A percentile compares a stretch with the other conserved stretches of the same genome.
Conservation (phyloP, 192 early-diverging fungal species). For the Backusella australiensis region DNA sequence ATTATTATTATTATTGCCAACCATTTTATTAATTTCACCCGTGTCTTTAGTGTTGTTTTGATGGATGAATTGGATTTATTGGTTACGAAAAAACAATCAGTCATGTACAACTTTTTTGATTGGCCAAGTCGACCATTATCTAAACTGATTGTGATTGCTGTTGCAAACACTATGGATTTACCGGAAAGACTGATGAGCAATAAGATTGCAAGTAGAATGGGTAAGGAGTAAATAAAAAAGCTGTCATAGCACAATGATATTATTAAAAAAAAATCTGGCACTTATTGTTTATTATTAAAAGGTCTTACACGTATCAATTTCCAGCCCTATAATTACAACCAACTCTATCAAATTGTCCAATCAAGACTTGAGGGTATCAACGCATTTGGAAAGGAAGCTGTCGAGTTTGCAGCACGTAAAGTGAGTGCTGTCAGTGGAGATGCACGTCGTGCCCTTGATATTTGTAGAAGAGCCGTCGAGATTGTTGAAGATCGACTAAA, state of each 20-base stretch:
- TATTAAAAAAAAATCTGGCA: no score
- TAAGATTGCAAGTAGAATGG: conserved; percentile 88
- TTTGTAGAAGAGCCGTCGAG: conserved; percentile 81
- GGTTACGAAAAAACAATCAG: conserved; percentile 85
- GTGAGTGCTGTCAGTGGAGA: conserved; percentile 96
- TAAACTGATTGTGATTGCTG: conserved; percentile 86
- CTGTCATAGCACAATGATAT: no score
- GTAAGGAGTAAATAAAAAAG: conserved; percentile 36
- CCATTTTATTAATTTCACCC: not conserved
- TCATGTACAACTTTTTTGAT: conserved; percentile 99
- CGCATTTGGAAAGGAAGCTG: conserved; percentile 77
- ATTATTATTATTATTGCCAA: conserved; percentile 15
- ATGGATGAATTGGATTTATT: conserved; percentile 98
- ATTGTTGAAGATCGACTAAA: conserved; percentile 54
- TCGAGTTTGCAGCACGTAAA: conserved; percentile 94
- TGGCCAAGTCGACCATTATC: conserved; percentile 89
- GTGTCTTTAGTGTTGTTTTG: conserved; percentile 71
- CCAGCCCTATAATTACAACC: conserved; percentile 83
- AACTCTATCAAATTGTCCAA: conserved; percentile 84
- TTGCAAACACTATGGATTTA: conserved; percentile 99
- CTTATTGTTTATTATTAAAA: conserved; percentile 17
- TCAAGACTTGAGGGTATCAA: conserved; percentile 72
- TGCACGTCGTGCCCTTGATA: conserved; percentile 91
- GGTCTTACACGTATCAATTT: conserved; percentile 90
- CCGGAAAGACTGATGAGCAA: conserved; percentile 89